Conservation (phyloP, 805 yeast genomes). For the Vanderwaltozyma tropicalis region DNA sequence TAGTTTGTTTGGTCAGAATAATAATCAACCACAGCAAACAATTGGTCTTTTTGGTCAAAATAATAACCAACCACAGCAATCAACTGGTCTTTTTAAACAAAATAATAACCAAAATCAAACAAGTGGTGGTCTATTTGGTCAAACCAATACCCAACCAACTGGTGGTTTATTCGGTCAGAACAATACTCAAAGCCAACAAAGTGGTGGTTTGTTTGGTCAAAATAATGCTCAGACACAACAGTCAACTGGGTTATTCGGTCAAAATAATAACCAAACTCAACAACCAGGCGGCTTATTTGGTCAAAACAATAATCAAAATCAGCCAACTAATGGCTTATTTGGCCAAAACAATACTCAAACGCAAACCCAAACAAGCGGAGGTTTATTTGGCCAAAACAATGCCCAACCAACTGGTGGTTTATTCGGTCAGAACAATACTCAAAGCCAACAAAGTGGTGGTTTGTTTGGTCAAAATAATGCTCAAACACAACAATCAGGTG, state of each 20-base stretch:
- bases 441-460: slow-evolving; percentile 21
- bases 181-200: not conserved
- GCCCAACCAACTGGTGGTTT: too few relatives aligned
- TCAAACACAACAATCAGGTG: not conserved
- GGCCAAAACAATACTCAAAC: slow-evolving; percentile 15
- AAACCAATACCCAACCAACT: slow-evolving; percentile 11
- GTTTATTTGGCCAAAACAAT: slow-evolving; percentile 31
- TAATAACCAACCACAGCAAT: slow-evolving; percentile 10
- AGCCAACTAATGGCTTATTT: slow-evolving; percentile 17
- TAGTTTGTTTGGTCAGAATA: slow-evolving; percentile 25
- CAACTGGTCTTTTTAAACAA: slow-evolving; percentile 28
- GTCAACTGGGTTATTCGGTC: slow-evolving; percentile 5
- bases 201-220: slow-evolving; percentile 19
- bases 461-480: slow-evolving; percentile 22
- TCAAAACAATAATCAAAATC: slow-evolving; percentile 16
- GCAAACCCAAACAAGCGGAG: slow-evolving; percentile 14
- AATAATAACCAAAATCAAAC: slow-evolving; percentile 22
- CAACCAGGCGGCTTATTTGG: slow-evolving; percentile 32
- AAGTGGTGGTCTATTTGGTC: slow-evolving; percentile 30
- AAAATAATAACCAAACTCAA: slow-evolving; percentile 11
- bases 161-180: slow-evolving; percentile 28
- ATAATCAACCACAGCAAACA: slow-evolving; percentile 7
- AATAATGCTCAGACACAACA: slow-evolving; percentile 8
- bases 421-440: slow-evolving; percentile 26
- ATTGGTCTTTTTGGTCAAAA: slow-evolving; percentile 6